Evolutionary conservation across 2,329 filamentous ascomycete genomes (phyloP).

Genomic region (Botrytis pseudocinerea): DNA sequence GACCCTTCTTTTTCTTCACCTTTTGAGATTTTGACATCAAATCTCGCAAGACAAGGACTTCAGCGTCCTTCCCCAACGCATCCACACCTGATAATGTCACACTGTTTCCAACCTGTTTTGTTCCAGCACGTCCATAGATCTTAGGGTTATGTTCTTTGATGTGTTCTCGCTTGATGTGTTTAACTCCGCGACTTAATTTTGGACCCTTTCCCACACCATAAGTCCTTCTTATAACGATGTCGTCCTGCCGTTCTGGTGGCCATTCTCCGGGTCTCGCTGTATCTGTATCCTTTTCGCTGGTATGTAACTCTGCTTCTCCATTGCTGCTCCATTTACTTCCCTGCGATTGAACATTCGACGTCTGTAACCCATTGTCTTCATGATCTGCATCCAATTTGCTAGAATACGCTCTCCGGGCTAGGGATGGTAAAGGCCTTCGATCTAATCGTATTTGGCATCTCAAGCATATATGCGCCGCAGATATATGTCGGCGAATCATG

Average conservation of each 20-base stretch:
- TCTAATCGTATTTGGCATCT: conserved; percentile 38
- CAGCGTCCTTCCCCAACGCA: conserved; percentile 31
- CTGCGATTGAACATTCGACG: conserved; percentile 2
- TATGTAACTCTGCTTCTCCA: background rate
- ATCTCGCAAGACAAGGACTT: conserved; percentile 41
- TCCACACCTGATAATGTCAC: conserved; percentile 28
- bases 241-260: background rate
- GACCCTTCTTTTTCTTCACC: background rate
- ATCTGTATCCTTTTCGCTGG: background rate
- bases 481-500: conserved; percentile 38
- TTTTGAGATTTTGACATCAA: conserved; percentile 29
- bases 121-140: conserved; percentile 32
- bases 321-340: background rate
- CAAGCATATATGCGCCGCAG: conserved; percentile 39
- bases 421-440: conserved; percentile 21
- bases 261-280: background rate
- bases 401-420: conserved; percentile 24
- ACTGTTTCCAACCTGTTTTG: conserved; percentile 30
- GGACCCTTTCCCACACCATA: background rate
- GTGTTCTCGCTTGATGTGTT: background rate
- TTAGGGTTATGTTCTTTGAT: background rate
- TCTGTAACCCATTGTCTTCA: background rate
- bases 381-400: background rate
- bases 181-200: background rate
- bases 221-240: background rate